Percentiles rank a stretch among this genome's conserved stretches.
These are phyloP conservation scores for Camellia sinensis DNA, from an alignment of 148 eudicot genomes.

Conservation along the genomic window DNA sequence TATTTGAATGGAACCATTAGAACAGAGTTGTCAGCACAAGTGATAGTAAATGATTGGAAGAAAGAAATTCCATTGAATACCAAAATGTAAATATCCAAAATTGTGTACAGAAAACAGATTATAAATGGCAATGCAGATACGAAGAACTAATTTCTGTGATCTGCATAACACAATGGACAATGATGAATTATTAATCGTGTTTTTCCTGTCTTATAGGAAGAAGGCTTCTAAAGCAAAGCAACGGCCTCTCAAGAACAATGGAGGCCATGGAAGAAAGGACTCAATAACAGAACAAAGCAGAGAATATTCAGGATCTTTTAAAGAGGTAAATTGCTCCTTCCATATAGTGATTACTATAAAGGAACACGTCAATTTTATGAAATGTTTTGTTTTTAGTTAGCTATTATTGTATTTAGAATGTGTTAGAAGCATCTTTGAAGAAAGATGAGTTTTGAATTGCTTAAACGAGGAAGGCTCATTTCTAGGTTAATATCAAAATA, in stretches of 20 bases:
- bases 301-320: slow-evolving; percentile 12
- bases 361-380: not conserved
- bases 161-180: not conserved
- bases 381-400: not conserved
- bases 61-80: not conserved
- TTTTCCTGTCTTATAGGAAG: slow-evolving; percentile 14
- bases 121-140: not conserved
- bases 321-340: slow-evolving; percentile 17
- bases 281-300: slow-evolving; percentile 17
- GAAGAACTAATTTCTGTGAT: not conserved
- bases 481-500: not conserved
- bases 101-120: not conserved
- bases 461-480: not conserved
- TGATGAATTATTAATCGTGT: not conserved
- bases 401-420: not conserved
- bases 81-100: not conserved
- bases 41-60: not conserved
- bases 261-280: slow-evolving; percentile 30
- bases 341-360: not conserved
- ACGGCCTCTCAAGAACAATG: slow-evolving; percentile 14
- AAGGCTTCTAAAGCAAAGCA: slow-evolving; percentile 18
- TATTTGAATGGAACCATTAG: not conserved
- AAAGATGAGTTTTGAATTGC: not conserved
- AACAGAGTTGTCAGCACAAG: not conserved
- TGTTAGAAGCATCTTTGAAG: not conserved